Conservation (phyloP, 192 early-diverging fungal species). For the Backusella tuberculispora region DNA sequence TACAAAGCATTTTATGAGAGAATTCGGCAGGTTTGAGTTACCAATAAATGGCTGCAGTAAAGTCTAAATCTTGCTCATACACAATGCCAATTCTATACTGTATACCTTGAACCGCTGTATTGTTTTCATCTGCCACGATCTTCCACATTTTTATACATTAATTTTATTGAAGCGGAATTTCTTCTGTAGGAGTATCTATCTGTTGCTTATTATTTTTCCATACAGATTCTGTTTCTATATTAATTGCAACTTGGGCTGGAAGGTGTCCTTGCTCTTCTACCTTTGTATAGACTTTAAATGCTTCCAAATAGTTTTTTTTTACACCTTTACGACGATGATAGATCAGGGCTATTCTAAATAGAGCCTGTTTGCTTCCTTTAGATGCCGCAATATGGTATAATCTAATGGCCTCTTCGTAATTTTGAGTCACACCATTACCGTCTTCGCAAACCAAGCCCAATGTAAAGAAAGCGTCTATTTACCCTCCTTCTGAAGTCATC, state of each 20-base stretch:
- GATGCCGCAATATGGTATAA: no score
- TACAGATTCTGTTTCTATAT: no score
- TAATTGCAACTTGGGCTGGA: no score
- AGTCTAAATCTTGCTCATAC: neutral
- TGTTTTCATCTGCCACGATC: neutral
- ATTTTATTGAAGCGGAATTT: neutral
- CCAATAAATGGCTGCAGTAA: neutral
- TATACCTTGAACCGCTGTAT: neutral
- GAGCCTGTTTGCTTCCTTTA: no score
- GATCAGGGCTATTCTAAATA: no score
- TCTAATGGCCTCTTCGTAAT: no score
- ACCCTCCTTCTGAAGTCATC: neutral
- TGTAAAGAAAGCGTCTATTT: neutral
- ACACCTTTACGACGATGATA: no score
- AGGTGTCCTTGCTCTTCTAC: no score
- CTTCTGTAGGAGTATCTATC: neutral
- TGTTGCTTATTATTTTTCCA: neutral
- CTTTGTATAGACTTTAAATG: no score
- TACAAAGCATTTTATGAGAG: neutral
- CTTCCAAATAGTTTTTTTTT: no score
- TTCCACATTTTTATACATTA: neutral
- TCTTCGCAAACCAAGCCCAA: neutral
- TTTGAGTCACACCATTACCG: no score
- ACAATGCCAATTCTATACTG: neutral
- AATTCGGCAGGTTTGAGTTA: neutral